Base-by-base conservation (phyloP, 75 land plant species). In the Sequoia sempervirens region DNA sequence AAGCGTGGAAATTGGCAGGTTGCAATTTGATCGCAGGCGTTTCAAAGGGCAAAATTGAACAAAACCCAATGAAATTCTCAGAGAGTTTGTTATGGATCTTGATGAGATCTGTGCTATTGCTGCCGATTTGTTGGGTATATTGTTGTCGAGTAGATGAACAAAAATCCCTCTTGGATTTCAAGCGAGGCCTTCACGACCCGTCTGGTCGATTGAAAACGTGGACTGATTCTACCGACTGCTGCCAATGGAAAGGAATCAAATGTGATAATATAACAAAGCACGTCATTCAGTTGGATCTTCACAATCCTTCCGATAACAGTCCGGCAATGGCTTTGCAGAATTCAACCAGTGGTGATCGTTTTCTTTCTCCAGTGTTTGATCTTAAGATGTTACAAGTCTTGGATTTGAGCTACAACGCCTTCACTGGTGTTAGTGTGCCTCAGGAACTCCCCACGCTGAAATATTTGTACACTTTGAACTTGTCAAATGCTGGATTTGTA, bases 401-500 rank as follows among this genome's bases (percentile, higher is more conserved):
- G 8, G 68, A 64, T 64, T 14, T 64, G n/a, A 64, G 68, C 68
- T 20, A 7, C 68, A 64, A 64, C 9, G 5, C 53, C 15, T 50
- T 50, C 53, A 50, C 1, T 50, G 53, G 53, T 13, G 53, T 50
- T 12, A 12, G 3, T 23, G 28, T 64, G 8, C 28, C 68, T 64
- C 68, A 20, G 9, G 8, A 26, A 23, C 28, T 64, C 8, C 3
- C 8, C 6, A 26, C 7, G 8, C 28, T 64, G 68, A 64, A 64
- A 7, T 23, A 26, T 23, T 64, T 64, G 68, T 28, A 26, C 2
- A 26, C 26, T 64, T 64, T 64, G 68, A 26, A 26, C 68, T 26
- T 64, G 68, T 64, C 68, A 64, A 23, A 26, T 20, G 68, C 68
- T 64, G 68, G 28, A 26, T 20, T 84, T 87, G 53, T 50, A 14